Evolutionary conservation across 495 filamentous ascomycete species (phyloP).

Genomic region (Polyplosphaeria fusca): DNA sequence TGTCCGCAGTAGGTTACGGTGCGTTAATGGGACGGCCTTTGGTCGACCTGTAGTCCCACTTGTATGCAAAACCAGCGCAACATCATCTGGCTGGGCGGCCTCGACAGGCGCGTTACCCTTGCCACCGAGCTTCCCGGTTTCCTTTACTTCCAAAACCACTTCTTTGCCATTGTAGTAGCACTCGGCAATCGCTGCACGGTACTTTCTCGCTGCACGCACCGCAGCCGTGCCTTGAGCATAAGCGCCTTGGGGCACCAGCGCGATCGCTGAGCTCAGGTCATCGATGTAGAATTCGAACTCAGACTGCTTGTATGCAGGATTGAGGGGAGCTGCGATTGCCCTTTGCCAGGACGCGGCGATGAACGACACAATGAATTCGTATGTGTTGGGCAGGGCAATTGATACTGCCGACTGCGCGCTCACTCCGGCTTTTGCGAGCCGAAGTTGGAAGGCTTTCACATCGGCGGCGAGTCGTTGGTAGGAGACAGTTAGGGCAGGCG

Average conservation of each 20-base stretch:
- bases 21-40: slow-evolving; percentile 77
- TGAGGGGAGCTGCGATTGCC: slow-evolving; percentile 74
- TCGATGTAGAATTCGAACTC: slow-evolving; percentile 87
- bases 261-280: slow-evolving; percentile 71
- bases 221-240: slow-evolving; percentile 60
- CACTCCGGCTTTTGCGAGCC: slow-evolving; percentile 69
- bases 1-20: slow-evolving; percentile 70
- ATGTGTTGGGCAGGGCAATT: slow-evolving; percentile 72
- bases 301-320: slow-evolving; percentile 78
- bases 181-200: slow-evolving; percentile 74
- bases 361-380: slow-evolving; percentile 79
- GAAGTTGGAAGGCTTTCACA: slow-evolving; percentile 62
- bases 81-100: slow-evolving; percentile 53
- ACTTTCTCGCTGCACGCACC: slow-evolving; percentile 69
- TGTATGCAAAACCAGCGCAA: slow-evolving; percentile 65
- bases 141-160: slow-evolving; percentile 72
- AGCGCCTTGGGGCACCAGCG: slow-evolving; percentile 68
- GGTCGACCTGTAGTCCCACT: slow-evolving; percentile 79
- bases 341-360: slow-evolving; percentile 74
- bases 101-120: slow-evolving; percentile 49
- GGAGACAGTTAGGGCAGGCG: slow-evolving; percentile 58
- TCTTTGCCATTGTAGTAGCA: slow-evolving; percentile 69
- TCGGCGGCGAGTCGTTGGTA: slow-evolving; percentile 61
- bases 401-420: slow-evolving; percentile 63
- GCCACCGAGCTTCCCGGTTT: slow-evolving; percentile 62